Evolutionary conservation across 2,329 filamentous ascomycete genomes (phyloP), one percentile per base, ranked within the genome.

Genomic region (Pyricularia pennisetigena): DNA sequence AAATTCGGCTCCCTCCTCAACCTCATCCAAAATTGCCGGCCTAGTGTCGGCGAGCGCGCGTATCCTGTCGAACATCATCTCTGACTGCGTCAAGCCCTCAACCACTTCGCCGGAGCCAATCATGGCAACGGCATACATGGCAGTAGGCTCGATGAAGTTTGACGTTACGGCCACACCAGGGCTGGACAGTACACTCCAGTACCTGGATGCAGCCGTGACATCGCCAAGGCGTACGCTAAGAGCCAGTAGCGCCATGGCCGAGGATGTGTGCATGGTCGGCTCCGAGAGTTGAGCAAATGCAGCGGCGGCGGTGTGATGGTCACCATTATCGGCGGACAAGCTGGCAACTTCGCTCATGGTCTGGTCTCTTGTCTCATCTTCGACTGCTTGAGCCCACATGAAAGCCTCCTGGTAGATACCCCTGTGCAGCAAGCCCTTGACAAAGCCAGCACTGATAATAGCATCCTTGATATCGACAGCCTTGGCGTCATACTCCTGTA

Each of bases 41-140:
- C 83, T 82, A 24, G 74, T 72, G 28, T 83, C 80, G 65, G 79
- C 83, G 26, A 85, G 82, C 69, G 87, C 85, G 69, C 91, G 89
- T 72, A 97, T 93, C 70, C 91, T 89, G 75, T 89, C 83, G 78
- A 97, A 97, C 92, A 97, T 96, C 74, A 88, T 83, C 73, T 95
- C 91, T 10, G 91, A 89, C 76, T 95, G 88, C 14, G 84, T 82
- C 69, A 98, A 79, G 66, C 90, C 95, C 75, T 94, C 92, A n/a
- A 90, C 88, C 65, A 94, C 86, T 74, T 93, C 89, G 61, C 93
- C 93, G 71, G 91, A 92, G 68, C 92, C 91, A 75, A 98, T 90
- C 77, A 98, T 83, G 65, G 93, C 92, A 69, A 97, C 88, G 16
- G 91, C 88, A 74, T 94, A 97, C 93, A 97, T 97, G 69, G 92